Percentiles rank a stretch among this genome's conserved stretches.
Conservation (phyloP, 139 green algal species). For the Haematococcus sp. region DNA sequence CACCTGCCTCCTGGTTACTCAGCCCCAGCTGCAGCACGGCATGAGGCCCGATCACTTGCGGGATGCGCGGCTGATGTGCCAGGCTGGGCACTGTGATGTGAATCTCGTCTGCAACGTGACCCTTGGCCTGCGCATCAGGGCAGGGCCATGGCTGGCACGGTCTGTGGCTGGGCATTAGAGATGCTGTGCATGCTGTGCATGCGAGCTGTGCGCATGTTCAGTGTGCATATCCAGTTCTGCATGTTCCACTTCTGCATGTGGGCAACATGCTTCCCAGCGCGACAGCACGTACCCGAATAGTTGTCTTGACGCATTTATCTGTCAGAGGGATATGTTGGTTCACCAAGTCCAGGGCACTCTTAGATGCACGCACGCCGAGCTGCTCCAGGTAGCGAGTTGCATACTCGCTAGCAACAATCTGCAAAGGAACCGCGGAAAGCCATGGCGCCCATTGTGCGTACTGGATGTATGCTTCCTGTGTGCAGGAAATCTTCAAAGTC, state of each 20-base stretch:
- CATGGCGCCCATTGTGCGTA: too few species aligned
- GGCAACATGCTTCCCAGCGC: not conserved
- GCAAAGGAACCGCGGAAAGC: not conserved
- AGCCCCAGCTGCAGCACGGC: slow-evolving; percentile 30
- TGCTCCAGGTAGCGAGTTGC: slow-evolving; percentile 52
- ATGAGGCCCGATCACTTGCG: slow-evolving; percentile 16
- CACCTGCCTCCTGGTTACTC: slow-evolving; percentile 12
- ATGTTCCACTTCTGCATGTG: too few species aligned
- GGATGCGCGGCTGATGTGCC: slow-evolving; percentile 8
- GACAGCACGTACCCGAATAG: slow-evolving; percentile 11
- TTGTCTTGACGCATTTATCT: slow-evolving; percentile 31
- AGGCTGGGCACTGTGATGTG: slow-evolving; percentile 31
- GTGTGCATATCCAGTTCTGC: too few species aligned
- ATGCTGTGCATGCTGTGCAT: too few species aligned
- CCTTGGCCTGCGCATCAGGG: slow-evolving; percentile 29
- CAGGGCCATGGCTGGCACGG: not conserved
- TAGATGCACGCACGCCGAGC: slow-evolving; percentile 39
- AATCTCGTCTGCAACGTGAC: slow-evolving; percentile 37
- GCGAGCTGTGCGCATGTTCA: too few species aligned
- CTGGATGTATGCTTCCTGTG: too few species aligned
- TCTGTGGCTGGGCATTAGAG: not conserved
- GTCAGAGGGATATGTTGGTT: slow-evolving; percentile 35
- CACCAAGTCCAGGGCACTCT: slow-evolving; percentile 39
- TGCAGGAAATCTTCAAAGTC: too few species aligned
- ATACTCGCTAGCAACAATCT: slow-evolving; percentile 45